phyloP scores from a whole-genome alignment of 352 stramenopile genomes.

The Chrysophaeum taylorii region DNA sequence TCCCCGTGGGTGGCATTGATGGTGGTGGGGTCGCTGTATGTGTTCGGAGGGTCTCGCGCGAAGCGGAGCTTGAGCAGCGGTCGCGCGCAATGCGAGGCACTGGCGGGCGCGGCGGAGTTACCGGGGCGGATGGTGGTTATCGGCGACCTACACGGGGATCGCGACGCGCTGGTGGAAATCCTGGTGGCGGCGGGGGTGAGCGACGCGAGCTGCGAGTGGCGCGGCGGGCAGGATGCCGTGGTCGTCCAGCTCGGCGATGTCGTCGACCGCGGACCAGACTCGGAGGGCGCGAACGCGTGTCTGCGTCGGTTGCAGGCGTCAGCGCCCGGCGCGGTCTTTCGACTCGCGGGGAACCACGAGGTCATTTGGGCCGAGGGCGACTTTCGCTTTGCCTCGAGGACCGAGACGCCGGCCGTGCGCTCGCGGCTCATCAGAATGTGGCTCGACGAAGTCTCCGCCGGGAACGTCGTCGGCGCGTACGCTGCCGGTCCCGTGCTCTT shows the following conservation, averaged over 20 bases:
- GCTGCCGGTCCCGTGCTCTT: neutral
- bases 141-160: neutral
- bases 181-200: neutral
- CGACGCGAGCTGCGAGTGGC: neutral
- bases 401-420: neutral
- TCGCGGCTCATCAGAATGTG: neutral
- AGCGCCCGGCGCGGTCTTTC: neutral
- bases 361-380: neutral
- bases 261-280: neutral
- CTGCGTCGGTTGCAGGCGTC: neutral
- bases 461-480: neutral
- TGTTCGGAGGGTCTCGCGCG: too few relatives aligned
- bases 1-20: too few relatives aligned
- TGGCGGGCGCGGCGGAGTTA: too few relatives aligned
- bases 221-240: neutral
- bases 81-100: too few relatives aligned
- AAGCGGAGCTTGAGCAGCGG: too few relatives aligned
- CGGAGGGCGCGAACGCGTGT: neutral
- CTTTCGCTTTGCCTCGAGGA: neutral
- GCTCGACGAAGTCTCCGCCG: neutral
- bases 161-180: neutral
- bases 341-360: slow-evolving; percentile 7
- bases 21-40: too few relatives aligned
- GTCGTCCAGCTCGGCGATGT: slow-evolving; percentile 2
- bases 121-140: neutral